Percentiles rank a stretch among this genome's conserved stretches.
These are phyloP conservation scores for Rhinocladiella similis DNA, from an alignment of 2,329 filamentous ascomycete species.

Conservation along the genomic window DNA sequence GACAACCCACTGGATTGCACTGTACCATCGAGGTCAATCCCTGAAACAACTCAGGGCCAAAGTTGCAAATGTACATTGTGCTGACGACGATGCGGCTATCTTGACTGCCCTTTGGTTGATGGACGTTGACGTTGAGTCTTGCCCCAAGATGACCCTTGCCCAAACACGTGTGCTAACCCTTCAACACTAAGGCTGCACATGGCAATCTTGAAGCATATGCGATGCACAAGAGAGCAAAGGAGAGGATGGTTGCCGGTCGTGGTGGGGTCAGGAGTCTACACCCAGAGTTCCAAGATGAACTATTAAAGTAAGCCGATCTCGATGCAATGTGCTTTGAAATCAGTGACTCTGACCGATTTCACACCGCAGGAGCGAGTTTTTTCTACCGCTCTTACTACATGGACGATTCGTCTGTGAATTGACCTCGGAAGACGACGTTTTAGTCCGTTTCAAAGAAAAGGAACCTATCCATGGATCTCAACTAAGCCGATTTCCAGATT, in stretches of 20 bases:
- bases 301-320: constrained; percentile 12
- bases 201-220: constrained; percentile 17
- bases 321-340: background rate
- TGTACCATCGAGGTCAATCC: constrained; percentile 20
- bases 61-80: constrained; percentile 7
- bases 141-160: no score
- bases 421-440: constrained; percentile 12
- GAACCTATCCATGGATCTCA: constrained; percentile 5
- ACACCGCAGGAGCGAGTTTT: constrained; percentile 20
- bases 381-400: constrained; percentile 16
- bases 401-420: constrained; percentile 16
- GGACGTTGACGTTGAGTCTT: constrained; percentile 20
- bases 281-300: constrained; percentile 18
- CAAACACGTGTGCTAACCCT: background rate
- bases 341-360: background rate
- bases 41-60: constrained; percentile 20
- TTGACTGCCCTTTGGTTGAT: constrained; percentile 22
- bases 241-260: constrained; percentile 17
- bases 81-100: constrained; percentile 22
- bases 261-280: constrained; percentile 17
- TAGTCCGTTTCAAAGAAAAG: constrained; percentile 20
- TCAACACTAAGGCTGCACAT: constrained; percentile 9
- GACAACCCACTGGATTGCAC: constrained; percentile 9
- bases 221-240: constrained; percentile 22
- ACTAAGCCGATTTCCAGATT: background rate